Evolutionary conservation across 768 basidiomycete species (phyloP), one percentile per base, ranked within the genome.

Genomic region (Tremella mesenterica): DNA sequence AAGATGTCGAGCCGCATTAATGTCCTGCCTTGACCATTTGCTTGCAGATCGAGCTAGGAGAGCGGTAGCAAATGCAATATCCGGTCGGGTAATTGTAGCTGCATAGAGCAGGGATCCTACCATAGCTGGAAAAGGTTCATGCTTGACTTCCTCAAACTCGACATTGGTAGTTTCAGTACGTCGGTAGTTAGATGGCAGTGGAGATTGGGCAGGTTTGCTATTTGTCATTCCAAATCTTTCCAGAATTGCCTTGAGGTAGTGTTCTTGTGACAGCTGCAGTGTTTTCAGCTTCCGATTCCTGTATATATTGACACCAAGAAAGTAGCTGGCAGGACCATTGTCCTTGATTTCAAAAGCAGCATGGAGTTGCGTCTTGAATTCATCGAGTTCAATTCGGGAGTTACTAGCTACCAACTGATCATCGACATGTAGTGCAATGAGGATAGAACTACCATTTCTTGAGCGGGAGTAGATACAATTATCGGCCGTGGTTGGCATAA

Each of bases 71-170:
- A 6, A 57, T 10, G 58, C 48, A 20, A 44, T 13, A 25, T 60
- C 59, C 2, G 59, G 59, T 28, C 59, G 33, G 20, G 56, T 60
- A 4, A 44, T 44, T 1, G 44, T 25, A n/a, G 56, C 50, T 8
- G 44, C 26, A 46, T 52, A 60, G 12, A 57, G 51, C 20, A 60
- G 25, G 13, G 34, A 28, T 7, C 60, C 60, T 4, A 56, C 52
- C 18, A 58, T 18, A 14, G 48, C 27, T 27, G 23, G 54, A 38
- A 55, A 55, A 4, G 46, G 46, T 23, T 13, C 44, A 33, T 31
- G 39, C 20, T n/a, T 26, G 16, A 49, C 53, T 23, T 16, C 9
- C 20, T 13, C 21, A 9, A 31, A 18, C 28, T 20, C 49, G 8
- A 18, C 54, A n/a, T 51, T 44, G 29, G 36, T 57, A 9, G 30